Conservation (phyloP, 805 yeast species). For the Hanseniaspora jakobsenii region DNA sequence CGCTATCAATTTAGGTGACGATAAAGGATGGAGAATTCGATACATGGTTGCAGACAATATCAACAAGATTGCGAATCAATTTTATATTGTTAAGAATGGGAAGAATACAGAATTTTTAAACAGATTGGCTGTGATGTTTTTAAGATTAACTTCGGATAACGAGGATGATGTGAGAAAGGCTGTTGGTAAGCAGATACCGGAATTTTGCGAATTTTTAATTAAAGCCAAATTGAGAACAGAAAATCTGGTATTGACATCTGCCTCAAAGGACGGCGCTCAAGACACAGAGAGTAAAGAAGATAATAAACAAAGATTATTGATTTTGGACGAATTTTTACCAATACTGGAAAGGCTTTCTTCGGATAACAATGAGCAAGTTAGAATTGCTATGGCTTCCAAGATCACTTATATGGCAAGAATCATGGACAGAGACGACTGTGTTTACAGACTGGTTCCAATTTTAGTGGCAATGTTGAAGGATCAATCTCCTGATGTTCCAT, state of each 20-base stretch:
- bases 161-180: slow-evolving; percentile 97
- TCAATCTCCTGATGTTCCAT: slow-evolving; percentile 90
- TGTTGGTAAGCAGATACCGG: slow-evolving; percentile 80
- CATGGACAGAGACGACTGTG: slow-evolving; percentile 72
- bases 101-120: slow-evolving; percentile 31
- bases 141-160: slow-evolving; percentile 70
- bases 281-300: slow-evolving; percentile 4
- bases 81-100: slow-evolving; percentile 38
- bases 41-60: slow-evolving; percentile 96
- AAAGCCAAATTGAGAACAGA: slow-evolving; percentile 6
- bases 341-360: slow-evolving; percentile 69
- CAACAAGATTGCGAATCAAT: slow-evolving; percentile 54
- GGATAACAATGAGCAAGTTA: slow-evolving; percentile 85
- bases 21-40: slow-evolving; percentile 96
- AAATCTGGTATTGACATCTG: neutral
- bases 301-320: slow-evolving; percentile 28
- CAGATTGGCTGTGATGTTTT: slow-evolving; percentile 47
- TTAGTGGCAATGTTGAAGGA: slow-evolving; percentile 89
- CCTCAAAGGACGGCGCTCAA: neutral
- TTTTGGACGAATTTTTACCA: slow-evolving; percentile 66
- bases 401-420: slow-evolving; percentile 78
- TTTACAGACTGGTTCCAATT: slow-evolving; percentile 71
- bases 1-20: slow-evolving; percentile 61
- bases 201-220: slow-evolving; percentile 43
- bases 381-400: slow-evolving; percentile 83